Base-by-base conservation (phyloP, 1,139 yeast species). In the Debaryomyces nepalensis region DNA sequence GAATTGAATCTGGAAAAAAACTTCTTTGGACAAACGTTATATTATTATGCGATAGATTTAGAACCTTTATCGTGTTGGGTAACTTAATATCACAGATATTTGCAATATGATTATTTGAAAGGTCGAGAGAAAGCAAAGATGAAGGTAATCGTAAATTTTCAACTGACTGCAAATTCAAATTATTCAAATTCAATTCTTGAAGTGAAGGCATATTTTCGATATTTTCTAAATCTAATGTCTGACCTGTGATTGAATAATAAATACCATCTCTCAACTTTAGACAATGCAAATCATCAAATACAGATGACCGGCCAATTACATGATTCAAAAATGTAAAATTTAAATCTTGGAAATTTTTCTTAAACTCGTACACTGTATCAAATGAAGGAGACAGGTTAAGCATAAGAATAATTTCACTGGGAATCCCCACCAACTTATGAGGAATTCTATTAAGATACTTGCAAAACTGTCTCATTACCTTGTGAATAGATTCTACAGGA, bases 401-500 rank as follows among this genome's bases (percentile, higher is more conserved):
- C 2, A 31, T 31, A 6, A 43, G 10, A 14, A 26, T 9, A 7
- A 43, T 30, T 11, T 41, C 43, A 15, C 32, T 38, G 4, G 42
- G 34, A 12, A 41, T 14, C 10, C 26, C 24, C 21, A 12, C 18
- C 5, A 37, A 16, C 4, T 12, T 8, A 5, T 7, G 3, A 6
- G 33, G 42, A 4, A 22, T 26, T 19, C 21, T 22, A 9, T 34
- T 29, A 8, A 43, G 27, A 29, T 29, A 32, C 23, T 37, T 40
- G 11, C 41, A 21, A 18, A 43, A 40, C 10, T 40, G 33, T 22
- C 47, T 33, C 31, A 44, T 30, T 7, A 40, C 37, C 23, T 39
- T 44, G 26, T 33, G 41, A 21, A 44, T 26, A 2, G 45, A 35
- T 22, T 35, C 30, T n/a, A 26, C 26, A 8, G 37, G 29, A 10